Evolutionary conservation across 108 stramenopile genomes (phyloP), one percentile per base, ranked within the genome.

Genomic region (Conticribra weissflogii): DNA sequence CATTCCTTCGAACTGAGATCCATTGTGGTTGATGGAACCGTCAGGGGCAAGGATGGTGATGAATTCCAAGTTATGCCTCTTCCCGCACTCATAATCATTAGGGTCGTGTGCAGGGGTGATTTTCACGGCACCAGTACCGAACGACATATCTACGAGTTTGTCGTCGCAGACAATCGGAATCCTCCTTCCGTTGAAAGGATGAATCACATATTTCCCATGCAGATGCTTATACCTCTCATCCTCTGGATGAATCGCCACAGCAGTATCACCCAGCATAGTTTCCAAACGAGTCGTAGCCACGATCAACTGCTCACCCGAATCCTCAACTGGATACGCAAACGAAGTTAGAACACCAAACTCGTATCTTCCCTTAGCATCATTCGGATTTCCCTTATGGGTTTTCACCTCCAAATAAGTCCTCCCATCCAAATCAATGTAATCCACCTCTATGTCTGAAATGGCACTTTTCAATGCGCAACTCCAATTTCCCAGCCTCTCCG

Each of bases 281-380:
- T 99, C 99, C 63, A 98, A 79, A 88, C 99, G 98, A 3, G 99
- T 99, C 21, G 99, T 99, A 1, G 99, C 99, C 32, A 99, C 97
- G 54, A 97, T 83, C 59, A 99, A 66, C 64, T 94, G 83, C 82
- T 98, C 98, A n/a, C 88, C 91, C 18, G 82, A 82, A 51, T 81
- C 94, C 73, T 95, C 96, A 16, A 98, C 83, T 16, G 96, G 94
- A 82, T 99, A 99, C 17, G 97, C 96, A 81, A 99, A 99, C 57
- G 86, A 87, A 14, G 97, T 98, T 30, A 99, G 66, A 3, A 88
- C 88, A 55, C 98, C 99, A 75, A 99, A 99, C 84, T 99, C 97
- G 79, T 99, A 99, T 21, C 96, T 90, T 22, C 94, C 94, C 66
- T 85, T 89, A 55, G 86, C 76, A 78, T 96, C 95, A 22, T 86